Conservation (phyloP, 2,329 filamentous ascomycete genomes). For the Fusarium neocosmosporiellum region DNA sequence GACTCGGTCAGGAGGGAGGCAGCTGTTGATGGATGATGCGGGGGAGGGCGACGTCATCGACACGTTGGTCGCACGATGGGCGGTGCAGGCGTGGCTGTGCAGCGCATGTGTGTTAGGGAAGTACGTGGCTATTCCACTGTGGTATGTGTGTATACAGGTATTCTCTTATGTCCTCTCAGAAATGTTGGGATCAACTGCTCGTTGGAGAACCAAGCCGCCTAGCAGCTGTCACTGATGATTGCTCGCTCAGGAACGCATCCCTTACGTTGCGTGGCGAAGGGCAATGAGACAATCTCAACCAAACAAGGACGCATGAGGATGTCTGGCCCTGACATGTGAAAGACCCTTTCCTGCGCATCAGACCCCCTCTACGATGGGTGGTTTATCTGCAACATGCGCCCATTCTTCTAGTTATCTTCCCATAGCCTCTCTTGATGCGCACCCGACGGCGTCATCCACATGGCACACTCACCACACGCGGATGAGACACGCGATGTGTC, state of each 20-base stretch:
- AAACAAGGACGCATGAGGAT: slow-evolving; percentile 18
- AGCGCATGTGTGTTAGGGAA: slow-evolving; percentile 1
- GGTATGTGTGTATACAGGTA: slow-evolving; percentile 6
- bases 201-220: slow-evolving; percentile 24
- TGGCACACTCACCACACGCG: slow-evolving; percentile 4
- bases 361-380: slow-evolving; percentile 7
- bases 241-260: slow-evolving; percentile 21
- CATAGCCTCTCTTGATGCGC: not conserved
- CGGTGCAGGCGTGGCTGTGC: slow-evolving; percentile 37
- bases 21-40: slow-evolving; percentile 38
- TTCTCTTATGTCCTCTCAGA: not conserved
- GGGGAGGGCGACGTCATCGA: slow-evolving; percentile 47
- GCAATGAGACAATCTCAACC: slow-evolving; percentile 33
- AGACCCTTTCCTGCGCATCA: slow-evolving; percentile 16
- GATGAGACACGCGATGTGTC: slow-evolving; percentile 11
- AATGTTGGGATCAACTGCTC: slow-evolving; percentile 8
- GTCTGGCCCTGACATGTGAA: slow-evolving; percentile 26
- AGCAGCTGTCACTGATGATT: slow-evolving; percentile 21
- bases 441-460: slow-evolving; percentile 4
- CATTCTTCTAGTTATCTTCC: not conserved
- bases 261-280: slow-evolving; percentile 34
- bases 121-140: slow-evolving; percentile 3
- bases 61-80: slow-evolving; percentile 36
- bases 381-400: not conserved
- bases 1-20: slow-evolving; percentile 24